A percentile compares a stretch with the other conserved stretches of the same genome.
Conservation (phyloP, 78 protist genomes). For the Blattamonas nauphoetae region DNA sequence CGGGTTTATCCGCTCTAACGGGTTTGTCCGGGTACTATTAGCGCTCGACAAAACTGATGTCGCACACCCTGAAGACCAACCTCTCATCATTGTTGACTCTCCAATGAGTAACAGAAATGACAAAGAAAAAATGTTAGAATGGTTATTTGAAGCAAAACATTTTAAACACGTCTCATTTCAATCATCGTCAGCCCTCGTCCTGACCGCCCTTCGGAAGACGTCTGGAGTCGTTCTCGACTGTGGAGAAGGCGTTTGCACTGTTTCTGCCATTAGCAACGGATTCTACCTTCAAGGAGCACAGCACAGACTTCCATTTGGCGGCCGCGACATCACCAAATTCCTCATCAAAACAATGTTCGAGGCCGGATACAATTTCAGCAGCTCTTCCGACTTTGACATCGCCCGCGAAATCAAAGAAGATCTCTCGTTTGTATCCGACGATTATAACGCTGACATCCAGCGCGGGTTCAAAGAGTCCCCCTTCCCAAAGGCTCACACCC, state of each 20-base stretch:
- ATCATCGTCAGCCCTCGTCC: conserved; percentile 51
- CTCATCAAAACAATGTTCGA: conserved; percentile 26
- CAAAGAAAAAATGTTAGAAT: conserved; percentile 61
- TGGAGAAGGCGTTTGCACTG: conserved; percentile 79
- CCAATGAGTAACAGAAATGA: conserved; percentile 54
- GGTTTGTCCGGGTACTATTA: too few species aligned
- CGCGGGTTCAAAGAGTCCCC: too few species aligned
- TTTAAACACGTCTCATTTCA: conserved; percentile 61
- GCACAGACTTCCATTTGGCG: conserved; percentile 54
- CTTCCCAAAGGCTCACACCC: too few species aligned
- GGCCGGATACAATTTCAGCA: conserved; percentile 52
- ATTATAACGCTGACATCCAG: too few species aligned
- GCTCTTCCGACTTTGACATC: conserved; percentile 54
- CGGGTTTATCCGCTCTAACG: too few species aligned
- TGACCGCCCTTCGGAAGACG: conserved; percentile 42
- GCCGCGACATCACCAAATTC: conserved; percentile 34
- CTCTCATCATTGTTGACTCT: conserved; percentile 14
- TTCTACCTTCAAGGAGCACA: conserved; percentile 56
- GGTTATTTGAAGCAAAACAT: conserved; percentile 68
- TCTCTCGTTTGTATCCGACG: conserved; percentile 67
- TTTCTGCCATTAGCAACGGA: conserved; percentile 80
- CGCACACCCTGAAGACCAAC: conserved; percentile 19
- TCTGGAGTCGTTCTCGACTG: conserved; percentile 80
- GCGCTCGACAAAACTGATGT: too few species aligned
- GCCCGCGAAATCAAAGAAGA: conserved; percentile 72